phyloP scores from a whole-genome alignment of 2,329 filamentous ascomycete genomes.

The Neurospora sp. region DNA sequence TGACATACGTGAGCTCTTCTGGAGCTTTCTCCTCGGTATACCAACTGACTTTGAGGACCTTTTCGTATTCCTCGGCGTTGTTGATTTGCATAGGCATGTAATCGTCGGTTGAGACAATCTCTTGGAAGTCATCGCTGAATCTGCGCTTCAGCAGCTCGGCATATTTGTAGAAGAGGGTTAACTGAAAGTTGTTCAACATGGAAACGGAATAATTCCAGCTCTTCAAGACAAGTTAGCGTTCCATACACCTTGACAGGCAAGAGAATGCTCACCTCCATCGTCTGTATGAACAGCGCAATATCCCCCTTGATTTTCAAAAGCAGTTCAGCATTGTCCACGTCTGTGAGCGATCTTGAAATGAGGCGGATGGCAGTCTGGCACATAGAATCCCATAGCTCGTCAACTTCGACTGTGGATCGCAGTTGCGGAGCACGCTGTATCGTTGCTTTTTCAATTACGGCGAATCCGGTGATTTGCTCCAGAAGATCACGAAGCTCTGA shows the following conservation, averaged over 20 bases:
- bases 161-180: slow-evolving; percentile 90
- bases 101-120: slow-evolving; percentile 86
- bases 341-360: slow-evolving; percentile 67
- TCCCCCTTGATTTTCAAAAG: slow-evolving; percentile 92
- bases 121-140: slow-evolving; percentile 93
- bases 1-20: slow-evolving; percentile 61
- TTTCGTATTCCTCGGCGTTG: slow-evolving; percentile 82
- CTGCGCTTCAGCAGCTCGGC: slow-evolving; percentile 80
- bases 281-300: slow-evolving; percentile 90
- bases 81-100: slow-evolving; percentile 99
- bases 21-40: slow-evolving; percentile 73
- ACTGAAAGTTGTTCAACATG: slow-evolving; percentile 70
- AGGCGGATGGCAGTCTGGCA: slow-evolving; percentile 77
- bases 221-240: slow-evolving; percentile 29
- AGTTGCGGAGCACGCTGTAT: slow-evolving; percentile 79
- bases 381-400: slow-evolving; percentile 98
- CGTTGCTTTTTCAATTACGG: slow-evolving; percentile 90
- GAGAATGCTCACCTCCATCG: slow-evolving; percentile 66
- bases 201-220: slow-evolving; percentile 84
- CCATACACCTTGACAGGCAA: not conserved
- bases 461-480: slow-evolving; percentile 91
- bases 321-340: slow-evolving; percentile 79
- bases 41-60: slow-evolving; percentile 94
- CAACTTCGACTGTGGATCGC: slow-evolving; percentile 78
- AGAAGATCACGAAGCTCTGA: slow-evolving; percentile 73